These are phyloP conservation scores for Linnemannia zychae DNA, from an alignment of 192 early-diverging fungal species.

Conservation along the genomic window DNA sequence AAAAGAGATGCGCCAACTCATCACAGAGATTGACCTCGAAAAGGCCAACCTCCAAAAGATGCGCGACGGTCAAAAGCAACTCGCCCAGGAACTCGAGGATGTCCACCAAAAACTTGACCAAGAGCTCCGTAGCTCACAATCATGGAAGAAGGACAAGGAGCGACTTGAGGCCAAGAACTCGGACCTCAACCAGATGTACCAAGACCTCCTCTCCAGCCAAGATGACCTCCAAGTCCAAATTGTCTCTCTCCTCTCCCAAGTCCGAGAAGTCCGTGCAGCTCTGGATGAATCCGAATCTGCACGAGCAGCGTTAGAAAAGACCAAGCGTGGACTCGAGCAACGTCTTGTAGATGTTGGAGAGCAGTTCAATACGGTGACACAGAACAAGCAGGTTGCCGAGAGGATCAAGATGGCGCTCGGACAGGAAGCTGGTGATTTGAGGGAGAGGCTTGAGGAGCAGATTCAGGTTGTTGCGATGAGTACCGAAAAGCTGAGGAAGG, in stretches of 20 bases:
- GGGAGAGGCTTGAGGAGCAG: constrained; percentile 80
- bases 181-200: constrained; percentile 77
- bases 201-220: constrained; percentile 68
- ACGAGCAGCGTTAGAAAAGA: constrained; percentile 72
- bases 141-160: constrained; percentile 86
- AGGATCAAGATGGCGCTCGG: constrained; percentile 78
- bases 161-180: constrained; percentile 77
- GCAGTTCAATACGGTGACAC: constrained; percentile 75
- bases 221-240: constrained; percentile 77
- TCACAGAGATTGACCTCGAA: constrained; percentile 85
- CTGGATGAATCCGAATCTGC: constrained; percentile 82
- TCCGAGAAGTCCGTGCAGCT: constrained; percentile 69
- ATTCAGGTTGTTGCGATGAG: constrained; percentile 73
- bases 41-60: constrained; percentile 72
- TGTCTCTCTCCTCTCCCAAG: constrained; percentile 60
- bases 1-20: constrained; percentile 85
- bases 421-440: constrained; percentile 78
- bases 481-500: constrained; percentile 76
- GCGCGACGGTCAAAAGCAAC: constrained; percentile 77
- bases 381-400: constrained; percentile 78
- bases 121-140: constrained; percentile 74
- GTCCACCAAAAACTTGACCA: constrained; percentile 74
- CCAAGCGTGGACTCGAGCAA: constrained; percentile 78
- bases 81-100: constrained; percentile 76
- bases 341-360: constrained; percentile 82